Evolutionary conservation across 805 yeast genomes (phyloP).

Genomic region (Candida taoyuanica): DNA sequence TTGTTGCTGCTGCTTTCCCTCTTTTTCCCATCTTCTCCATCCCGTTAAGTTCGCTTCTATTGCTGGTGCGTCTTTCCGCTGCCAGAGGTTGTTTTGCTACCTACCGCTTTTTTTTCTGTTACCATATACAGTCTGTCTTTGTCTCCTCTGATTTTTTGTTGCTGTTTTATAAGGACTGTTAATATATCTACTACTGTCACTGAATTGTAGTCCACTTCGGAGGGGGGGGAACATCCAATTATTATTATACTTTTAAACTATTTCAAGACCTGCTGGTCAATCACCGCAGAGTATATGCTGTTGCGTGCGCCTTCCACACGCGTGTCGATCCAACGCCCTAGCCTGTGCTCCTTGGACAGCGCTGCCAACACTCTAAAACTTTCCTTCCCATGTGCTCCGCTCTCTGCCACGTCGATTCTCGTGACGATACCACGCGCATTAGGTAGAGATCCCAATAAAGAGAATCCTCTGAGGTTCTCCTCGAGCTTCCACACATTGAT

Average conservation of each 20-base stretch:
- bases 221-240: too few relatives aligned
- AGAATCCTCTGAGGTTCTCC: slow-evolving; percentile 59
- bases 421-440: slow-evolving; percentile 69
- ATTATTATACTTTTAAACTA: slow-evolving; percentile 1
- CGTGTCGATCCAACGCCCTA: slow-evolving; percentile 79
- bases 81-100: not conserved
- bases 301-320: slow-evolving; percentile 61
- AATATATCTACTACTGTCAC: not conserved
- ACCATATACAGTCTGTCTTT: not conserved
- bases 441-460: slow-evolving; percentile 48
- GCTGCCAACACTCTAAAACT: slow-evolving; percentile 58
- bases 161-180: slow-evolving; percentile 7
- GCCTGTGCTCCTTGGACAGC: slow-evolving; percentile 77
- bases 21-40: not conserved
- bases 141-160: not conserved
- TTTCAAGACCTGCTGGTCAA: slow-evolving; percentile 34
- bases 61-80: not conserved
- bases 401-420: slow-evolving; percentile 50
- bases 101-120: not conserved
- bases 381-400: slow-evolving; percentile 48
- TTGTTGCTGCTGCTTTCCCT: slow-evolving; percentile 1
- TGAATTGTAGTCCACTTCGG: not conserved
- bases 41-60: not conserved
- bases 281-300: slow-evolving; percentile 56
- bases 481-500: slow-evolving; percentile 75